Conservation (phyloP, 2,329 filamentous ascomycete genomes). For the Dactylonectria macrodidyma region DNA sequence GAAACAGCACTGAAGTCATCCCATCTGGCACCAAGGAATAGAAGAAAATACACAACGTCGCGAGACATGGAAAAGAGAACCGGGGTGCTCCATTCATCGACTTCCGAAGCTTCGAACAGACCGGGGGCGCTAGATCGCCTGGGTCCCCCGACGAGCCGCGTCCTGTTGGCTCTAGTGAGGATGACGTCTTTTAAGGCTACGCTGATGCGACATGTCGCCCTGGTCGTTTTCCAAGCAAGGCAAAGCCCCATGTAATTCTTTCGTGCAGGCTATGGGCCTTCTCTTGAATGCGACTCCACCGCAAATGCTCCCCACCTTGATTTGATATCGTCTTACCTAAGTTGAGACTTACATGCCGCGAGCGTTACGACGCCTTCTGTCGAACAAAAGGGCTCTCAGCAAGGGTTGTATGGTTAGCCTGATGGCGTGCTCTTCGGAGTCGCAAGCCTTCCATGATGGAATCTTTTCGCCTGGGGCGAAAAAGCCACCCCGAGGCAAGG, state of each 20-base stretch:
- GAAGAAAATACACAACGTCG: neutral
- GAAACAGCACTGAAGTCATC: neutral
- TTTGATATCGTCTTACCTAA: conserved; percentile 4
- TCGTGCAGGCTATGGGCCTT: neutral
- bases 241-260: conserved; percentile 3
- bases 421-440: conserved; percentile 18
- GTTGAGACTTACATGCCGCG: neutral
- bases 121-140: neutral
- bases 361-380: neutral
- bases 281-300: neutral
- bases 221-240: conserved; percentile 19
- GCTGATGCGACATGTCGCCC: conserved; percentile 38
- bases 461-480: neutral
- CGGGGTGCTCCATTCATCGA: conserved; percentile 23
- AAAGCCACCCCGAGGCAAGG: conserved; percentile 3
- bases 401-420: neutral
- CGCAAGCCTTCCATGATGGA: conserved; percentile 12
- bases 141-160: conserved; percentile 34
- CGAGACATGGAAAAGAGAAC: conserved; percentile 4
- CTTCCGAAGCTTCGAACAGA: conserved; percentile 8
- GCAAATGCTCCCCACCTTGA: neutral
- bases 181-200: conserved; percentile 40
- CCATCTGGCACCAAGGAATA: neutral
- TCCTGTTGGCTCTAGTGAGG: conserved; percentile 21
- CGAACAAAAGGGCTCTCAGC: neutral